Conservation (phyloP, 257 asterid species). For the Rubia yunnanensis region DNA sequence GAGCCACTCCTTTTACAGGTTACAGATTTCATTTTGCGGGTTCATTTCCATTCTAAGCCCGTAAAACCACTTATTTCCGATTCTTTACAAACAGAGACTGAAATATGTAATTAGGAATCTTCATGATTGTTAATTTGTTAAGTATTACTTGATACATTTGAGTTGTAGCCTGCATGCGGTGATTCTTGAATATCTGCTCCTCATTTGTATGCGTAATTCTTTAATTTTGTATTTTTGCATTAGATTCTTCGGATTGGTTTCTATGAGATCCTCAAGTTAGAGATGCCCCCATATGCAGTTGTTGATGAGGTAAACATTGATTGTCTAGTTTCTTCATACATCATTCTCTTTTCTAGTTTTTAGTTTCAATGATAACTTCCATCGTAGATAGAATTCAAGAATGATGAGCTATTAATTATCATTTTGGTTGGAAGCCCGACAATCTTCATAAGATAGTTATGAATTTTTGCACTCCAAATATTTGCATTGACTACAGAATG, state of each 20-base stretch:
- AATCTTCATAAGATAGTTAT: not conserved
- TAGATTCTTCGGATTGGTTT: constrained; percentile 92
- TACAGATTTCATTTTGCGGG: no score
- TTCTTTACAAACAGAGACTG: no score
- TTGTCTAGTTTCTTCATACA: not conserved
- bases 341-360: constrained; percentile 1
- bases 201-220: not conserved
- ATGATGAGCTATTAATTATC: not conserved
- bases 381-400: not conserved
- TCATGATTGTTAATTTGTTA: no score
- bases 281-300: constrained; percentile 91
- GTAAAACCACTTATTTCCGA: no score
- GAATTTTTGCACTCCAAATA: constrained; percentile 8
- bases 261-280: constrained; percentile 83
- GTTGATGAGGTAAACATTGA: constrained; percentile 69
- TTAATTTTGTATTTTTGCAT: constrained; percentile 15
- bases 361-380: constrained; percentile 2
- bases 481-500: constrained; percentile 47
- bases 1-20: no score
- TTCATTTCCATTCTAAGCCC: no score
- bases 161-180: no score
- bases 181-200: not conserved
- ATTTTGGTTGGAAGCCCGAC: not conserved
- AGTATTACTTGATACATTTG: no score
- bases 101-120: no score